These are phyloP conservation scores for Backusella tuberculispora DNA, from an alignment of 192 early-diverging fungal genomes.

Conservation along the genomic window DNA sequence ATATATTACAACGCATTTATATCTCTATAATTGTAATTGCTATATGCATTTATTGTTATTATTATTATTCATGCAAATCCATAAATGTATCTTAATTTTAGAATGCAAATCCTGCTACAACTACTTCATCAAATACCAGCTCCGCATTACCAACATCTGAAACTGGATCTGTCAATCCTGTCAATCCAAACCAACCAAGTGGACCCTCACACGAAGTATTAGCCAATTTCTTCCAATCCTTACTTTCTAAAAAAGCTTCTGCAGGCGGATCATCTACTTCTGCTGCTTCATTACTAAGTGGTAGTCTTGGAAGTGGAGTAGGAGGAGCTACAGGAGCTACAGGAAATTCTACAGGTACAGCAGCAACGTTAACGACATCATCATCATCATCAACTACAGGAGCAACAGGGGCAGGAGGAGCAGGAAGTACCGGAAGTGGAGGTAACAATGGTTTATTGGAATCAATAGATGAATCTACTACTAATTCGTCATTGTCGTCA, in stretches of 20 bases:
- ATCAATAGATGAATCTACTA: neutral
- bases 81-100: neutral
- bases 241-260: conserved; percentile 66
- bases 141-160: conserved; percentile 11
- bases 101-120: neutral
- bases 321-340: neutral
- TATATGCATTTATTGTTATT: too few relatives aligned
- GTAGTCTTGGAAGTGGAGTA: neutral
- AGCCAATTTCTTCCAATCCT: conserved; percentile 88
- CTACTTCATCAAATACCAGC: conserved; percentile 5
- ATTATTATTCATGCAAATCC: too few relatives aligned
- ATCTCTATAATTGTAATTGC: too few relatives aligned
- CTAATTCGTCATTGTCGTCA: neutral
- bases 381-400: neutral
- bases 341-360: neutral
- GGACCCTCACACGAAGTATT: conserved; percentile 72
- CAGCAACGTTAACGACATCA: neutral
- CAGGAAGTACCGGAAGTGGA: conserved; percentile 1
- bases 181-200: neutral
- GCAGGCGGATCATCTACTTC: conserved; percentile 12
- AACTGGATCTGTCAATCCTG: neutral
- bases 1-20: too few relatives aligned
- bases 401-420: neutral
- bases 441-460: conserved; percentile 13
- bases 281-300: conserved; percentile 7